Conservation (phyloP, 2,329 filamentous ascomycete genomes). For the Fusarium begoniae region DNA sequence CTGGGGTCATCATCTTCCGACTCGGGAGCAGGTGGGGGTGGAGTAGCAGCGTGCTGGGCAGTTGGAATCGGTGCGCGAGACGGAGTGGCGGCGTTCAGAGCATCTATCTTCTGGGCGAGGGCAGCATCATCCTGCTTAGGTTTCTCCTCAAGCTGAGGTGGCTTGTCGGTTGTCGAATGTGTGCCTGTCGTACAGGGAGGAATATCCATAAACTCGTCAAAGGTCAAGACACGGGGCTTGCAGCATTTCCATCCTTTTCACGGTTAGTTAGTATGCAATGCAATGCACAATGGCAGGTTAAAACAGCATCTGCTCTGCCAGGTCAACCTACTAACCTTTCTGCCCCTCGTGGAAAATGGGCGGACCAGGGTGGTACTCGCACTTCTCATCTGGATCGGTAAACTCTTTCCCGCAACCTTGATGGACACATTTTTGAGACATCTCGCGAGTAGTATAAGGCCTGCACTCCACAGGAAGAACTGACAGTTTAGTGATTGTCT, state of each 20-base stretch:
- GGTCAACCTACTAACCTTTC: slow-evolving; percentile 73
- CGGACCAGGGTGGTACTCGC: slow-evolving; percentile 91
- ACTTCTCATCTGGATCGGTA: slow-evolving; percentile 82
- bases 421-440: slow-evolving; percentile 92
- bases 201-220: slow-evolving; percentile 96
- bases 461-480: slow-evolving; percentile 4
- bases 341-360: slow-evolving; percentile 98
- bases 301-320: background rate
- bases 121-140: slow-evolving; percentile 54
- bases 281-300: background rate
- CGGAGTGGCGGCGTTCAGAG: slow-evolving; percentile 59
- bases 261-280: background rate
- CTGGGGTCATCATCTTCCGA: slow-evolving; percentile 87
- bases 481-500: background rate
- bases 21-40: slow-evolving; percentile 73
- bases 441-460: slow-evolving; percentile 45
- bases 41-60: slow-evolving; percentile 59
- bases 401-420: slow-evolving; percentile 94
- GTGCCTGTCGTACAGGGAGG: slow-evolving; percentile 91
- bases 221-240: slow-evolving; percentile 94
- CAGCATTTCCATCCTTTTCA: slow-evolving; percentile 96
- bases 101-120: slow-evolving; percentile 60
- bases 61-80: slow-evolving; percentile 51
- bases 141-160: slow-evolving; percentile 70
- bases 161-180: slow-evolving; percentile 85